Evolutionary conservation across 108 stramenopile species (phyloP).

Genomic region (Cylindrotheca fusiformis): DNA sequence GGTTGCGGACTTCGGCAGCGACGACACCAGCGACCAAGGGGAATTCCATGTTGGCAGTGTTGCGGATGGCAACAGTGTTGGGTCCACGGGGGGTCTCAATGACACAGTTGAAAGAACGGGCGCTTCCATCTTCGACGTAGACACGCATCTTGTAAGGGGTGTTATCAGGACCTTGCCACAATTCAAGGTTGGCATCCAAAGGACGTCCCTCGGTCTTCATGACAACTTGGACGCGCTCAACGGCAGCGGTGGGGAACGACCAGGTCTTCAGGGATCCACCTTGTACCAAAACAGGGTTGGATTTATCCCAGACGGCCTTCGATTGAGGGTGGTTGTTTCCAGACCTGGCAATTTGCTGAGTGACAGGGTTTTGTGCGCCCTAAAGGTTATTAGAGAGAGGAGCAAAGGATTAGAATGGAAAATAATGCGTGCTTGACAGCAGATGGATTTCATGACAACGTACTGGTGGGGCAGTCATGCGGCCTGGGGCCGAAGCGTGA

Average conservation of each 20-base stretch:
- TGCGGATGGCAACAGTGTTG: conserved; percentile 75
- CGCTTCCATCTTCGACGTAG: conserved; percentile 76
- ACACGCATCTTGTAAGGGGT: conserved; percentile 79
- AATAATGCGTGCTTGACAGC: too few relatives aligned
- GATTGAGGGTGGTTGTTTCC: conserved; percentile 1
- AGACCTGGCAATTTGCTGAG: background rate
- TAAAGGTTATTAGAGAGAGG: background rate
- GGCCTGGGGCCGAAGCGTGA: background rate
- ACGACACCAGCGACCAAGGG: conserved; percentile 65
- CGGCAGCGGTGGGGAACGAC: conserved; percentile 47
- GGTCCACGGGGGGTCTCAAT: conserved; percentile 74
- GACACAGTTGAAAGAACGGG: conserved; percentile 70
- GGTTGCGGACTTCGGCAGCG: conserved; percentile 42
- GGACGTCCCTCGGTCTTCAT: conserved; percentile 77
- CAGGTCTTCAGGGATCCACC: conserved; percentile 75
- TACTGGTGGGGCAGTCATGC: background rate
- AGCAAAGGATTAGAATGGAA: background rate
- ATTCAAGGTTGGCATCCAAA: conserved; percentile 63
- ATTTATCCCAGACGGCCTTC: conserved; percentile 22
- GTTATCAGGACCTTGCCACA: conserved; percentile 82
- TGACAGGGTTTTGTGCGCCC: background rate
- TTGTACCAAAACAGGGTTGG: conserved; percentile 58
- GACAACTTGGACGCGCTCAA: conserved; percentile 64
- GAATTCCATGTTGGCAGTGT: conserved; percentile 76
- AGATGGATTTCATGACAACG: too few relatives aligned